Base-by-base conservation (phyloP, 1,284 basidiomycete species). In the Leccinum pachyderme region DNA sequence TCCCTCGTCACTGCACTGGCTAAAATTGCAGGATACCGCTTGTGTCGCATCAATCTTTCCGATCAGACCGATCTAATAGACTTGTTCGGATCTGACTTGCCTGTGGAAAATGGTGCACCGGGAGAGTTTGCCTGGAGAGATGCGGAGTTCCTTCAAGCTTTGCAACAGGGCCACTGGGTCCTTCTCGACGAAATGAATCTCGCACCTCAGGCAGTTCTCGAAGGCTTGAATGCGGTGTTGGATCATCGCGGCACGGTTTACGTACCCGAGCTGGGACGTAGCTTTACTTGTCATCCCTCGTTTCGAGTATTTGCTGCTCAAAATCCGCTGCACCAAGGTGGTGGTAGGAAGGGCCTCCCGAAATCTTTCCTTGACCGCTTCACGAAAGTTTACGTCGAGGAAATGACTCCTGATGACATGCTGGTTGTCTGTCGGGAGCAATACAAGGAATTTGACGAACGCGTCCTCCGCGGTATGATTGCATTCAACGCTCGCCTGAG, bases 161-260 rank as follows among this genome's bases (percentile, higher is more conserved):
- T 99, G 76, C 93, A 94, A 72, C 83, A 88, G 55, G 97, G 97
- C 4, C 86, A 93, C 62, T 98, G 95, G 95, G 96, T 99, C 5
- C 80, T 99, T 13, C 81, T 99, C 7, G 97, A 99, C 73, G 97
- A 99, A 73, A 98, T 98, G 95, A 98, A 98, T 68, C 80, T 98
- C 18, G 96, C 95, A 1, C 94, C 95, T 27, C 93, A 96, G 70
- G 89, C 97, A 1, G 91, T 99, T 6, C 83, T 99, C 2, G 97
- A 99, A 73, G 97, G 97, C 47, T 82, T 99, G 47, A 99, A 99
- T 68, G 95, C 97, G 3, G 89, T 97, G 12, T 77, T 99, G 28
- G 97, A 99, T 73, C 95, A 99, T 72, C 88, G 97, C 52, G 97
- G 97, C 31, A 87, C 89, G 0, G 93, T 98, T 31, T 99, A 89